Evolutionary conservation across 305 asterid species (phyloP).

Genomic region (Fraxinus ornus): DNA sequence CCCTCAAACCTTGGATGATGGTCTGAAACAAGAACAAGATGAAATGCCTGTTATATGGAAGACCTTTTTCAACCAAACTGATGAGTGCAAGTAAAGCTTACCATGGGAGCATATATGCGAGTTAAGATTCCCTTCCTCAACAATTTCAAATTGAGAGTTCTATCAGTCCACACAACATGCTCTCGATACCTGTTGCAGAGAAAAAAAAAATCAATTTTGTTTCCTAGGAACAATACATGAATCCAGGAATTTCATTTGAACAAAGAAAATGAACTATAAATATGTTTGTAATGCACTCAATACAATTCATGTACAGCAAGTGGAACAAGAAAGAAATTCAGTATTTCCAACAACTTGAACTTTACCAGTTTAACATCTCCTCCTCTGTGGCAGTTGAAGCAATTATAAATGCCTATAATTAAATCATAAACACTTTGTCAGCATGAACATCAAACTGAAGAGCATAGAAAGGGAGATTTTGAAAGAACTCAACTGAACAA

Average conservation of each 20-base stretch:
- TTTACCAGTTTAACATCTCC: constrained; percentile 90
- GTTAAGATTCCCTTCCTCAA: constrained; percentile 89
- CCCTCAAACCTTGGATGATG: constrained; percentile 85
- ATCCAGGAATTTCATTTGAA: neutral
- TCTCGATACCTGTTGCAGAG: constrained; percentile 67
- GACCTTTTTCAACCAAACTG: neutral
- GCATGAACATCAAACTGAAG: constrained; percentile 5
- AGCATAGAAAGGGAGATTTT: neutral
- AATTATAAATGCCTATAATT: constrained; percentile 83
- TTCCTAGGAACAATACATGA: neutral
- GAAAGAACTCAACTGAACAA: no score
- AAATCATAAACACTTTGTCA: constrained; percentile 18
- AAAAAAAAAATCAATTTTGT: neutral
- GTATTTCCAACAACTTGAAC: neutral
- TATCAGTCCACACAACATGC: constrained; percentile 93
- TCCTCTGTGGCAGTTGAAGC: constrained; percentile 98
- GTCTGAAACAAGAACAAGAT: constrained; percentile 43
- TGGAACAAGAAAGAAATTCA: neutral
- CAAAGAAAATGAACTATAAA: no score
- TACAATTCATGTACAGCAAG: neutral
- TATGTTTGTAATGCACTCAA: no score
- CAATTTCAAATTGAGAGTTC: constrained; percentile 66
- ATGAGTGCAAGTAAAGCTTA: constrained; percentile 22
- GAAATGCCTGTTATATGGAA: neutral
- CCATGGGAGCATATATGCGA: constrained; percentile 93